Evolutionary conservation across 164 flowering plant species (phyloP).

Genomic region (Sextonia rubra): DNA sequence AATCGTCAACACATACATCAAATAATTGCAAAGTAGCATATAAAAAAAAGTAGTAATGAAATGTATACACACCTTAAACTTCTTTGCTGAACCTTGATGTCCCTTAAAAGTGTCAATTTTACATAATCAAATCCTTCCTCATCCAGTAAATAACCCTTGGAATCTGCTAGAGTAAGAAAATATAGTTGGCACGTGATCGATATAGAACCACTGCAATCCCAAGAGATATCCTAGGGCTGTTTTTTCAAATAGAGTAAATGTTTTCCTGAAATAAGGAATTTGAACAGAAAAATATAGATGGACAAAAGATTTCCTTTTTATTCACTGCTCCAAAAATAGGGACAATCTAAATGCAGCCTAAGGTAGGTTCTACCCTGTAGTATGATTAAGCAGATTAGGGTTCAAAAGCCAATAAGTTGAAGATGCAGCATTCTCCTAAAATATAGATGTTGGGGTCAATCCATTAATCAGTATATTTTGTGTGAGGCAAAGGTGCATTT

Average conservation of each 20-base stretch:
- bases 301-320: neutral
- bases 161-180: slow-evolving; percentile 49
- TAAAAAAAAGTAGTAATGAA: neutral
- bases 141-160: slow-evolving; percentile 96
- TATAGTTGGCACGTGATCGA: neutral
- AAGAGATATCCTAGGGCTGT: neutral
- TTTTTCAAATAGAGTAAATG: neutral
- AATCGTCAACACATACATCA: neutral
- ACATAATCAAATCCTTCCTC: slow-evolving; percentile 94
- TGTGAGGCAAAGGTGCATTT: neutral
- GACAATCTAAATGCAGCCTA: neutral
- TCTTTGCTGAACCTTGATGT: slow-evolving; percentile 83
- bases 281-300: neutral
- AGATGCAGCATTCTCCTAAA: neutral
- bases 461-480: too few species aligned
- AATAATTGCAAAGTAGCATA: slow-evolving; percentile 7
- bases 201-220: neutral
- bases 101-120: slow-evolving; percentile 80
- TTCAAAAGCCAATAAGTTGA: too few species aligned
- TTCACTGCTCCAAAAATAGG: neutral
- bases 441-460: neutral
- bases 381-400: neutral
- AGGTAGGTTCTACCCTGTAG: neutral
- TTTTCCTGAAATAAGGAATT: neutral
- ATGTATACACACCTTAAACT: slow-evolving; percentile 58